Base-by-base conservation (phyloP, 2,329 filamentous ascomycete genomes). In the Fonsecaea monophora region DNA sequence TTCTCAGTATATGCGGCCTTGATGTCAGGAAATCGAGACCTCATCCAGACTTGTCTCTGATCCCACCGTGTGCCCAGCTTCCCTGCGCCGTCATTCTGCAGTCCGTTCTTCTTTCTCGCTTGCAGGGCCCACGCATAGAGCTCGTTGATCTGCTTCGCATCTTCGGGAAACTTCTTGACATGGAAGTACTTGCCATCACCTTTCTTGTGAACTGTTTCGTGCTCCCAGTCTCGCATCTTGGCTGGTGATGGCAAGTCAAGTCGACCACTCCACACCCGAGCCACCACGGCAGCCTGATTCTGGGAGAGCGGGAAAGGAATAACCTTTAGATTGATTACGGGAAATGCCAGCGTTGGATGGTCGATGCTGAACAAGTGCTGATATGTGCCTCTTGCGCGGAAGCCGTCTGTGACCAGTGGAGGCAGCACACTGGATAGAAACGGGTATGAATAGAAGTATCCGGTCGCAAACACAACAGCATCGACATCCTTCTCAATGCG, bases 241-340 rank as follows among this genome's bases (percentile, higher is more conserved):
- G 80, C 75, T 1, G 76, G 76, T 0, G 85, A 74, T 0, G 93
- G 93, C 8, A 97, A 80, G 0, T 78, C 69, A 0, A 97, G 80
- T 0, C 86, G 81, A 38, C 91, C 90, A 0, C 92, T 87, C 86
- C 92, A 96, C 0, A 94, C 85, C 0, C 92, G 87, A 1, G 93
- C 87, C 54, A 96, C 83, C 0, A 92, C 86, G 0, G 93, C 90
- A 0, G 88, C 88, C 78, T 97, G 94, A 5, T 87, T 88, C 79
- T 97, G 92, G 0, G 89, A 85, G 0, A 95, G 74, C 0, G 92
- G 90, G 76, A 96, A 96, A 0, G 94, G 94, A n/a, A 96, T 90
- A n/a, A 95, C 87, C 71, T 90, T 90, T 75, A 93, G 90, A 15
- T 91, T 89, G 45, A 97, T 82, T 0, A 86, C 87, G 0, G 91